Base-by-base conservation (phyloP, 1,284 basidiomycete species). In the Cerrena zonata region DNA sequence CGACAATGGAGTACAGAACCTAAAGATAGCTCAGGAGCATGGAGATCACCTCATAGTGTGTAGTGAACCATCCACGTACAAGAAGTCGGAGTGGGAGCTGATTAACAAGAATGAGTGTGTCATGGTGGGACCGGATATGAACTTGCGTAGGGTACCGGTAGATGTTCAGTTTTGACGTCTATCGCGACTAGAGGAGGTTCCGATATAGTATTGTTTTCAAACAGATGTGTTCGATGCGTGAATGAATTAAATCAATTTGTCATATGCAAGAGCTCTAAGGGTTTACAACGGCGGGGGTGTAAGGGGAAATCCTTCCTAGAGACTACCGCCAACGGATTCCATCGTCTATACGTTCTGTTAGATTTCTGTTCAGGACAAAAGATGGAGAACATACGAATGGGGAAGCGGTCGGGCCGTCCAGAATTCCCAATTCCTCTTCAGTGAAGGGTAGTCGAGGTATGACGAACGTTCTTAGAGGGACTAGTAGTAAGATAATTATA, bases 401-500 rank as follows among this genome's bases (percentile, higher is more conserved):
- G 19, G 87, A 89, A 2, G 93, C 92, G 0, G 91, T 89, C 0
- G 91, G 89, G 4, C 89, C 88, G 65, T 97, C 95, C 19, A 98
- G 75, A 21, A 94, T 83, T 1, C 76, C 76, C 27, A 99, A 72
- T 64, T 98, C 94, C 51, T 88, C 84, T 1, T 71, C 63, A 0
- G 87, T 86, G 66, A 98, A 95, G 11, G 88, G 82, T 27, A 93
- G 69, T 19, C 72, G 73, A 1, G 94, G 93, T 2, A 97, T 76
- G 13, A 92, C 56, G 52, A 76, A 76, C 39, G 82, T 79, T 42
- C 95, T 76, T 4, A 95, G 59, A 0, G 94, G 94, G n/a, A 97
- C 79, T 18, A 98, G 76, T 18, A 91, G 68, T 61, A 91, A 80
- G 62, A 97, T 96, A 56, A 96, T 82, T 38, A 96, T 77, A 0